Percentiles rank a stretch among this genome's conserved stretches.
Evolutionary conservation across 345 rosid genomes (phyloP).

Genomic region (Nephelium lappaceum): DNA sequence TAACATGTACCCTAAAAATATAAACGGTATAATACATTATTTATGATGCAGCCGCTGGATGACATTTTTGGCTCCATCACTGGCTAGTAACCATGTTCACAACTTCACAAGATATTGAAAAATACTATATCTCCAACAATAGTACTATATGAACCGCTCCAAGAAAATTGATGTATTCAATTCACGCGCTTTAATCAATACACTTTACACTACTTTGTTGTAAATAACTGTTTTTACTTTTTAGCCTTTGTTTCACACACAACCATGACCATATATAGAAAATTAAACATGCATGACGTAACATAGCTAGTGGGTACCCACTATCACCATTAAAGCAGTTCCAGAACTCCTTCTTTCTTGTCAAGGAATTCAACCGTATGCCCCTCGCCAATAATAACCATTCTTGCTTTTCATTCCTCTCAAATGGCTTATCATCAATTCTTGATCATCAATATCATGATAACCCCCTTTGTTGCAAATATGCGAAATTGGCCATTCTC

Average conservation of each 20-base stretch:
- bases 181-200: no score
- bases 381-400: constrained; percentile 25
- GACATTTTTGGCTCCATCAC: no score
- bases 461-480: constrained; percentile 25
- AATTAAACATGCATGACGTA: background rate
- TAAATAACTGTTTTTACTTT: no score
- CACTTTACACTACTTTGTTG: no score
- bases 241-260: background rate
- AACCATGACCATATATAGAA: background rate
- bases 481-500: background rate
- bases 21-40: no score
- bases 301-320: background rate
- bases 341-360: background rate
- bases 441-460: constrained; percentile 11
- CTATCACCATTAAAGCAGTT: background rate
- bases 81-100: no score
- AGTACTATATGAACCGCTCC: no score
- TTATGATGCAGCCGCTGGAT: no score
- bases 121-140: no score
- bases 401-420: constrained; percentile 34
- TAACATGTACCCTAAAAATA: no score
- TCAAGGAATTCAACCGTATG: background rate
- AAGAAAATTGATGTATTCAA: no score
- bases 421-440: constrained; percentile 27
- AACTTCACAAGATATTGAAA: no score